A percentile compares a stretch with the other conserved stretches of the same genome.
Conservation (phyloP, 805 yeast genomes). For the Yamadazyma endophytica region DNA sequence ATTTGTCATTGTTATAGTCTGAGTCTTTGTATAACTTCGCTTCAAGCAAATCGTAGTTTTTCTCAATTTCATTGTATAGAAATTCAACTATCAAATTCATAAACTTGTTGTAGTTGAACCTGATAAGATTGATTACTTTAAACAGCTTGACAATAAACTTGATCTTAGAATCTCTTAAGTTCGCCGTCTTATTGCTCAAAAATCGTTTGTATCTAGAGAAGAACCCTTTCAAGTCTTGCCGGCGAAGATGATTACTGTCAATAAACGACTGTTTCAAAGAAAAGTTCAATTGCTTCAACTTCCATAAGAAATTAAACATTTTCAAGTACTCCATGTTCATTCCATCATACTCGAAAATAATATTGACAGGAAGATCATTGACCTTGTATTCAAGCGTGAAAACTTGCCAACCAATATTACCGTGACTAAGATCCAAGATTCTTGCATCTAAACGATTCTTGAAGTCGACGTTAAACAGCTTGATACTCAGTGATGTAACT, state of each 20-base stretch:
- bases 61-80: slow-evolving; percentile 45
- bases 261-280: slow-evolving; percentile 38
- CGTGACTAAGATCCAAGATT: slow-evolving; percentile 65
- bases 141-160: slow-evolving; percentile 27
- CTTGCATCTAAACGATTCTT: slow-evolving; percentile 74
- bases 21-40: slow-evolving; percentile 21
- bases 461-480: slow-evolving; percentile 34
- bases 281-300: slow-evolving; percentile 58
- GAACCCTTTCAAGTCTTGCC: slow-evolving; percentile 17
- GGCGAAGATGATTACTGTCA: slow-evolving; percentile 22
- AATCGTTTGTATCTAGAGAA: slow-evolving; percentile 10
- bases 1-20: slow-evolving; percentile 4
- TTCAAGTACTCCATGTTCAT: slow-evolving; percentile 57
- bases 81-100: slow-evolving; percentile 37
- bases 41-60: slow-evolving; percentile 23
- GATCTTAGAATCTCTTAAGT: slow-evolving; percentile 21
- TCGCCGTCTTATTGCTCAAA: background rate
- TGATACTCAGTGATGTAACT: slow-evolving; percentile 49
- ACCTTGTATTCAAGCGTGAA: slow-evolving; percentile 78
- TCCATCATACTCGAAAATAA: slow-evolving; percentile 23
- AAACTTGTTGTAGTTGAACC: slow-evolving; percentile 39
- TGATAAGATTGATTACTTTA: slow-evolving; percentile 31
- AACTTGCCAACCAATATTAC: slow-evolving; percentile 82
- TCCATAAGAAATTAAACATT: slow-evolving; percentile 84
- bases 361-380: slow-evolving; percentile 50